phyloP scores from a whole-genome alignment of 805 yeast species.

The Hanseniaspora hatyaiensis region DNA sequence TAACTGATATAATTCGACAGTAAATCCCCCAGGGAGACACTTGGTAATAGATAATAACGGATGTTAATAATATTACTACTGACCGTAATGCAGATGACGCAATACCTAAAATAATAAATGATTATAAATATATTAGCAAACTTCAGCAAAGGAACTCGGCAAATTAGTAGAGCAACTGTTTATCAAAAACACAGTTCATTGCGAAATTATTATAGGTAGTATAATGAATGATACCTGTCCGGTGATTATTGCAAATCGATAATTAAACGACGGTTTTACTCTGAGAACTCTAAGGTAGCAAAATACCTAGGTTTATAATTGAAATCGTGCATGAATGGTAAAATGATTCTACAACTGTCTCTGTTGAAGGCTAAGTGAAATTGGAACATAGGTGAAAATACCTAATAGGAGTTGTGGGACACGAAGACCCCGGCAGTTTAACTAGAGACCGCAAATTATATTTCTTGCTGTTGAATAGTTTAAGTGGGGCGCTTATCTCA shows the following conservation, averaged over 20 bases:
- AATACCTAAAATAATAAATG: neutral
- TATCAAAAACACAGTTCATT: conserved; percentile 8
- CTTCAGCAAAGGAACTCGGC: conserved; percentile 5
- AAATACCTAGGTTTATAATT: conserved; percentile 9
- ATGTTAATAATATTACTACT: neutral
- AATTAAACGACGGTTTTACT: conserved; percentile 7
- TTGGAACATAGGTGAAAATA: conserved; percentile 7
- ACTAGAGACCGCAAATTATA: neutral
- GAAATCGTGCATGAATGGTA: conserved; percentile 10
- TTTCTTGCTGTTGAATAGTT: neutral
- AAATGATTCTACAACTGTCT: conserved; percentile 6
- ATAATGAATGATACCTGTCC: conserved; percentile 9
- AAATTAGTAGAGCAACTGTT: conserved; percentile 4
- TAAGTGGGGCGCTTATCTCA: conserved; percentile 8
- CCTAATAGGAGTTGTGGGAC: conserved; percentile 8
- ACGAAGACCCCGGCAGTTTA: conserved; percentile 9
- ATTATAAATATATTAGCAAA: neutral
- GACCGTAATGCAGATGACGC: conserved; percentile 2
- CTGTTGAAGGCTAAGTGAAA: conserved; percentile 3
- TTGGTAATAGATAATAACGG: too few relatives aligned
- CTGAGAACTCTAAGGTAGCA: conserved; percentile 9
- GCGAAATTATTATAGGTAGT: conserved; percentile 5
- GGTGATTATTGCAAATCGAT: neutral
- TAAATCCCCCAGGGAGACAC: too few relatives aligned
- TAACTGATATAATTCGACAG: neutral